Evolutionary conservation across 2,329 filamentous ascomycete species (phyloP), one percentile per base, ranked within the genome.

Genomic region (Talaromyces sp.): DNA sequence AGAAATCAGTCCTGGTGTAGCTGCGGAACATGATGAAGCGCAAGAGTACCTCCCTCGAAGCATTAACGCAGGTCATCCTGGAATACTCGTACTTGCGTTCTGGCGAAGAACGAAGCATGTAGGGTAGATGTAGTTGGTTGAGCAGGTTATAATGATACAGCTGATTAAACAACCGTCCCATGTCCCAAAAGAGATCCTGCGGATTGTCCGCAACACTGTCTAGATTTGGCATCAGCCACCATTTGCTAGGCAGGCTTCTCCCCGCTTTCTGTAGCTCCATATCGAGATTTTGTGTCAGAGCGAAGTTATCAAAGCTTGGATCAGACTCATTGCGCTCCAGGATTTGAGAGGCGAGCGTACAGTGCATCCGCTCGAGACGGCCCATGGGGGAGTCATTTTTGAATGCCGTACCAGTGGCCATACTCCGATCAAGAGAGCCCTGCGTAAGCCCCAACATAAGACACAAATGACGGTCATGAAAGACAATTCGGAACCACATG

Each of bases 71-170:
- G 1, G 76, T 77, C 5, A 75, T 75, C 60, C 77, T 78, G 57
- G 76, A 80, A 64, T 81, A 81, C 17, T 79, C 75, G 56, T 77
- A 75, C 75, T 73, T 2, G 53, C 53, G 10, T 69, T 68, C 25
- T 17, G 21, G 22, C 1, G 65, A 63, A 0, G 66, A 66, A 15
- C 69, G 62, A 39, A 56, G 53, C 43, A 56, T 48, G 15, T 57
- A 40, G 5, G 82, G 82, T 1, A 84, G 72, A 60, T 85, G 81
- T 0, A 84, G 73, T 8, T 81, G 73, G 35, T 80, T 75, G 7
- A 83, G 68, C 2, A 84, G 72, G 35, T 78, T 75, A 62, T 79
- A 77, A 60, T 84, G 79, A 2, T 76, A 73, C 46, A 84, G 73
- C 58, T 84, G 81, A 6, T 78, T 66, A 64, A 80, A 76, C 6